These are phyloP conservation scores for Penicillium nucicola DNA, from an alignment of 495 filamentous ascomycete genomes.

Conservation along the genomic window DNA sequence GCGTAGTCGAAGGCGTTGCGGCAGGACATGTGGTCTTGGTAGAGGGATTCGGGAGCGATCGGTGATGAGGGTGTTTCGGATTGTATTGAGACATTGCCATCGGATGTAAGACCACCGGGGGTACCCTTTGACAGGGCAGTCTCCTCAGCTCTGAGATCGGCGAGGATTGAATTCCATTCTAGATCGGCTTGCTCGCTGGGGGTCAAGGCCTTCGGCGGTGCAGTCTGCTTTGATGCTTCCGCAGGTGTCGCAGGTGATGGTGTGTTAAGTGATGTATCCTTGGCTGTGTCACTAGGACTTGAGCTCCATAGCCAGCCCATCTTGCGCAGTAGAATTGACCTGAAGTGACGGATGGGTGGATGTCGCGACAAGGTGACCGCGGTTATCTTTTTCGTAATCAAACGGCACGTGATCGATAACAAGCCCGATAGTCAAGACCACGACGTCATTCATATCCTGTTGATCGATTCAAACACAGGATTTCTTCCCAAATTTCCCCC, in stretches of 20 bases:
- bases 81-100: constrained; percentile 6
- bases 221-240: constrained; percentile 9
- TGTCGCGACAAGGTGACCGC: background rate
- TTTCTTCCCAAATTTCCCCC: background rate
- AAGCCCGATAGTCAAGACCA: background rate
- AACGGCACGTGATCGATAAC: constrained; percentile 4
- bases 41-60: constrained; percentile 60
- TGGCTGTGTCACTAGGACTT: constrained; percentile 20
- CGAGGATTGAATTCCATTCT: constrained; percentile 59
- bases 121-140: constrained; percentile 19
- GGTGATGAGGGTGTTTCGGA: constrained; percentile 25
- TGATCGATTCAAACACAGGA: constrained; percentile 6
- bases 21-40: constrained; percentile 83
- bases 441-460: constrained; percentile 8
- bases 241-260: constrained; percentile 5
- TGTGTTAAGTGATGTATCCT: constrained; percentile 10
- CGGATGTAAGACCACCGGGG: constrained; percentile 5
- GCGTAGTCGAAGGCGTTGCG: constrained; percentile 86
- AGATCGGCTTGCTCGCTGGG: constrained; percentile 59
- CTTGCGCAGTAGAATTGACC: background rate
- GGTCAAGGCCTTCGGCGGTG: constrained; percentile 39
- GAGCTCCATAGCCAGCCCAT: constrained; percentile 56
- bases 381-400: constrained; percentile 6
- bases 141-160: constrained; percentile 42
- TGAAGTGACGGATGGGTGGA: background rate